Evolutionary conservation across 331 rosid species (phyloP), one percentile per base, ranked within the genome.

Genomic region (Pyrus hybrid): DNA sequence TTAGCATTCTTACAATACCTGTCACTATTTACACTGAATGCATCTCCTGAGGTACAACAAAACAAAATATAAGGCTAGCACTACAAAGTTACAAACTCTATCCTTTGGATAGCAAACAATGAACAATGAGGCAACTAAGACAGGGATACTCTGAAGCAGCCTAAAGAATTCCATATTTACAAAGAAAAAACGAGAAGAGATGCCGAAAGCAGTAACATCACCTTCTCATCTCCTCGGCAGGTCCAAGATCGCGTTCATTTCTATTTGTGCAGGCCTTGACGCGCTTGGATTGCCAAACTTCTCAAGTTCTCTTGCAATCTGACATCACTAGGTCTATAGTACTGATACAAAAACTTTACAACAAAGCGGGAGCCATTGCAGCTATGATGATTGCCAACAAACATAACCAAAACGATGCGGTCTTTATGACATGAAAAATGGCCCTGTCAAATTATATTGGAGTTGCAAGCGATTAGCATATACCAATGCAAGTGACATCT

Each of bases 291-390:
- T 49, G 49, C 69, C 83, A 37, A 74, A 20, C 72, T 78, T 90
- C 80, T 91, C 98, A 29, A 81, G 84, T 86, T 88, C 97, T 80
- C 95, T 86, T 26, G 95, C 92, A 63, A 94, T 90, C 63, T 86
- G 97, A 92, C 86, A 74, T 94, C 97, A 65, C 77, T 66, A 4
- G 97, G 97, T 35, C 77, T 68, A 66, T 82, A 91, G 61, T 83
- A 85, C 63, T 91, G 90, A 71, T 73, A 82, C 17, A 92, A 26
- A 63, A 43, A 87, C 43, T 94, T 94, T 49, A 88, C 78, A 30
- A 76, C 85, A 41, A 94, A 82, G 58, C 91, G 97, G 97, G 99
- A 76, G 87, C 80, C 67, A 91, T 58, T 12, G 93, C 92, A 23
- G 90, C 76, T 14, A 90, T 43, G 12, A 83, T 28, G 20, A 83